A percentile compares a stretch with the other conserved stretches of the same genome.
phyloP scores from a whole-genome alignment of 2,329 filamentous ascomycete species.

The Fusarium sp. region DNA sequence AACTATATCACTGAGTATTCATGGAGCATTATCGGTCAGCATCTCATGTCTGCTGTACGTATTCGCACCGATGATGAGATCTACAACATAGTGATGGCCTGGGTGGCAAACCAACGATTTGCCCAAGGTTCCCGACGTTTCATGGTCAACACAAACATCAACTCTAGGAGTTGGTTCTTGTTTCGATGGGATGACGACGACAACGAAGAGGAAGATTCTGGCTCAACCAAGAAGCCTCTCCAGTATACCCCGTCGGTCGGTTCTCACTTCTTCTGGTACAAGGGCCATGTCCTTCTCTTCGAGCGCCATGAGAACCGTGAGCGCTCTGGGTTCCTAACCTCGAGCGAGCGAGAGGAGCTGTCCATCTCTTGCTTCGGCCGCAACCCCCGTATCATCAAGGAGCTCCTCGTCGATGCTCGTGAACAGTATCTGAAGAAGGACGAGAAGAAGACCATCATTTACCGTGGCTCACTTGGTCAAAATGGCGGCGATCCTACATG shows the following conservation, averaged over 20 bases:
- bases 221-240: constrained; percentile 57
- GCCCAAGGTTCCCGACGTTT: constrained; percentile 68
- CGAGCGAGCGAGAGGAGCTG: constrained; percentile 67
- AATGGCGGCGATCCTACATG: constrained; percentile 59
- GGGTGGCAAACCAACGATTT: constrained; percentile 72
- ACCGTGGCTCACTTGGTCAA: constrained; percentile 61
- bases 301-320: constrained; percentile 60
- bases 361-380: constrained; percentile 70
- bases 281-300: constrained; percentile 66
- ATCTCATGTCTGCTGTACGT: constrained; percentile 73
- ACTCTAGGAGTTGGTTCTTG: constrained; percentile 60
- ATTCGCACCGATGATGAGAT: constrained; percentile 76
- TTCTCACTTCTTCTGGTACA: constrained; percentile 75
- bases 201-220: constrained; percentile 55
- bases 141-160: constrained; percentile 70
- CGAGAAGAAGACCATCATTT: constrained; percentile 71
- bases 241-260: constrained; percentile 75
- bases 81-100: constrained; percentile 77
- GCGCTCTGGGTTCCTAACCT: constrained; percentile 49
- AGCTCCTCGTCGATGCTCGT: constrained; percentile 68
- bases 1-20: constrained; percentile 62
- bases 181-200: constrained; percentile 57
- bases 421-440: constrained; percentile 65
- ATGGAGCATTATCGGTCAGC: constrained; percentile 57
- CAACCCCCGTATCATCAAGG: constrained; percentile 68